A percentile compares a stretch with the other conserved stretches of the same genome.
These are phyloP conservation scores for Hypocrella siamensis DNA, from an alignment of 2,329 filamentous ascomycete species.

Conservation along the genomic window DNA sequence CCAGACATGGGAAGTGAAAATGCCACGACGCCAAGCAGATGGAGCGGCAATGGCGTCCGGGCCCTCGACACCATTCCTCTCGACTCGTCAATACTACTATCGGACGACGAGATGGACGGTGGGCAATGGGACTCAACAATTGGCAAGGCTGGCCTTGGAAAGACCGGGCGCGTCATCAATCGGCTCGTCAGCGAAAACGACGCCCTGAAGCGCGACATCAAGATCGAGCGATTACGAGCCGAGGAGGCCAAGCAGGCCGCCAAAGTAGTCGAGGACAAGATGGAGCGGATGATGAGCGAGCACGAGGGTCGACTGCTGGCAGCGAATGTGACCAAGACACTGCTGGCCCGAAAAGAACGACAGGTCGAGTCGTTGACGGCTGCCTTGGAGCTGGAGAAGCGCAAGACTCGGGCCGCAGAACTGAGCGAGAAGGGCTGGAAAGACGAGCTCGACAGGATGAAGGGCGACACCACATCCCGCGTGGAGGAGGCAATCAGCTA, in stretches of 20 bases:
- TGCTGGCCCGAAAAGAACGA: constrained; percentile 57
- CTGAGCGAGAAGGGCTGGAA: constrained; percentile 45
- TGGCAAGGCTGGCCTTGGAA: constrained; percentile 54
- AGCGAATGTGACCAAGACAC: constrained; percentile 53
- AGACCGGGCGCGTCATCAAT: constrained; percentile 68
- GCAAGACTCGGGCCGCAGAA: constrained; percentile 42
- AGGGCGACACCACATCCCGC: constrained; percentile 41
- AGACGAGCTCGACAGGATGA: constrained; percentile 46
- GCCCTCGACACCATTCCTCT: constrained; percentile 15
- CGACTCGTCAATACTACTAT: constrained; percentile 11
- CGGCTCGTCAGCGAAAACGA: constrained; percentile 70
- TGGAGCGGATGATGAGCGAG: constrained; percentile 51
- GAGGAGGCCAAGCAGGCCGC: constrained; percentile 58
- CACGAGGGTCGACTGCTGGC: constrained; percentile 56
- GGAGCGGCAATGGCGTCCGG: constrained; percentile 15
- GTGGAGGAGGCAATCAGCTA: constrained; percentile 51
- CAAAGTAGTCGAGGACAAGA: constrained; percentile 53
- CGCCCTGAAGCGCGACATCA: constrained; percentile 55
- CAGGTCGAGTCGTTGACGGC: constrained; percentile 55
- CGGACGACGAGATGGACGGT: constrained; percentile 19
- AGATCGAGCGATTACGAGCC: constrained; percentile 46
- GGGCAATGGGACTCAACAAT: constrained; percentile 49
- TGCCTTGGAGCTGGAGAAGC: constrained; percentile 47
- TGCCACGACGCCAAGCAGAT: constrained; percentile 12
- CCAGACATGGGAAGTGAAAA: constrained; percentile 10